Percentiles rank a stretch among this genome's conserved stretches.
Evolutionary conservation across 75 land plant species (phyloP).

Genomic region (Pseudotsuga menziesii): DNA sequence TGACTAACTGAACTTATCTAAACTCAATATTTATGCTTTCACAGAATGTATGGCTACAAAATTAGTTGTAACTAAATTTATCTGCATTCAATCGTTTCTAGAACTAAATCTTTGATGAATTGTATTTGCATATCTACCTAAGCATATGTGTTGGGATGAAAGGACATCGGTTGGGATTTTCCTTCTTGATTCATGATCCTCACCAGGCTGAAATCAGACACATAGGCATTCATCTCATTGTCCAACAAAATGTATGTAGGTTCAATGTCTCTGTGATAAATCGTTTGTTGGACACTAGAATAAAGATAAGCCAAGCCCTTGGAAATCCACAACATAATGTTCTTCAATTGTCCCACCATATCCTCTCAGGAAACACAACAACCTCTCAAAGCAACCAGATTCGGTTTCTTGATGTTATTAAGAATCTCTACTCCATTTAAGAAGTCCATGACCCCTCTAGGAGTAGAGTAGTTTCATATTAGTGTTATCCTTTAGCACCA

Average conservation of each 20-base stretch:
- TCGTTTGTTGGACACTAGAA: constrained; percentile 39
- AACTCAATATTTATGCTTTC: no score
- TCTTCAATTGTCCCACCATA: constrained; percentile 36
- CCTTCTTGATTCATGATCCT: constrained; percentile 30
- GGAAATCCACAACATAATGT: constrained; percentile 48
- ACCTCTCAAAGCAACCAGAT: constrained; percentile 67
- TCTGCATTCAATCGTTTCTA: no score
- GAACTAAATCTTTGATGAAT: no score
- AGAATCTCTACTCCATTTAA: constrained; percentile 67
- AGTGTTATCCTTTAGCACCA: no score
- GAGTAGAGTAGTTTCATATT: constrained; percentile 40
- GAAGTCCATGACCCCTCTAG: constrained; percentile 59
- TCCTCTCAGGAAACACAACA: constrained; percentile 57
- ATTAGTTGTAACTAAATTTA: no score
- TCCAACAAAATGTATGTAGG: constrained; percentile 66
- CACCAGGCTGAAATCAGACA: constrained; percentile 81
- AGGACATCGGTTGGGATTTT: constrained; percentile 30
- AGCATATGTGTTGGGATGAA: no score
- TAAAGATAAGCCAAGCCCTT: constrained; percentile 84
- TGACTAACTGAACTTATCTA: no score
- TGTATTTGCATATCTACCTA: no score
- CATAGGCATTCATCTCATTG: constrained; percentile 52
- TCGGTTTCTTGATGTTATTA: constrained; percentile 70
- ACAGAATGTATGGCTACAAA: no score
- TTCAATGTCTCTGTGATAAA: constrained; percentile 73